These are phyloP conservation scores for Cenchrus fungigraminus DNA, from an alignment of 176 grass and related monocot species.

Conservation along the genomic window DNA sequence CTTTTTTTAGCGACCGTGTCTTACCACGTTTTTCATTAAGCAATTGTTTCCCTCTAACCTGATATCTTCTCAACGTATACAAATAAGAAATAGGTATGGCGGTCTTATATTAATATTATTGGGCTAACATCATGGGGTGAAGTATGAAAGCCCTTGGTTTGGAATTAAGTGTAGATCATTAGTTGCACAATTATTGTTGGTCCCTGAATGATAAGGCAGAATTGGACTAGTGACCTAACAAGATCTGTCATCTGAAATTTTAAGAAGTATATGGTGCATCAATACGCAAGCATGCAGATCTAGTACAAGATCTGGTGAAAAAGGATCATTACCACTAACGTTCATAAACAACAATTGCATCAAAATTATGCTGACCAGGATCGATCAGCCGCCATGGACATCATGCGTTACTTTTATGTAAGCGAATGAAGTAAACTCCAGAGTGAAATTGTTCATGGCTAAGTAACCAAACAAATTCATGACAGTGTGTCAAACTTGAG, in stretches of 20 bases:
- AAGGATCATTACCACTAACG: background rate
- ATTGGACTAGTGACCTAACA: constrained; percentile 47
- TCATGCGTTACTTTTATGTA: background rate
- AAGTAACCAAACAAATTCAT: background rate
- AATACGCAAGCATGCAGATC: constrained; percentile 44
- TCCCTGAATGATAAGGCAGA: constrained; percentile 40
- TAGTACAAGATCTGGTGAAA: constrained; percentile 45
- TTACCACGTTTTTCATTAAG: too few species aligned
- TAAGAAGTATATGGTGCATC: constrained; percentile 33
- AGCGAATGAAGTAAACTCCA: background rate
- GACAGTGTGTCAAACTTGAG: background rate
- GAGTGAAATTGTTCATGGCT: background rate
- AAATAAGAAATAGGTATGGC: background rate
- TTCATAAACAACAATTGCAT: background rate
- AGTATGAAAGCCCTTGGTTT: constrained; percentile 15
- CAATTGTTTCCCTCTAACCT: background rate
- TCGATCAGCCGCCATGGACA: background rate
- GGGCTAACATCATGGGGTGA: constrained; percentile 26
- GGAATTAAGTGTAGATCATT: constrained; percentile 28
- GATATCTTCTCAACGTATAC: background rate
- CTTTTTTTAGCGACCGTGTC: too few species aligned
- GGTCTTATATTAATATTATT: constrained; percentile 26
- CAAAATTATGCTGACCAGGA: constrained; percentile 24
- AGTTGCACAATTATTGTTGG: constrained; percentile 49
- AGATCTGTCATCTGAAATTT: constrained; percentile 34